Evolutionary conservation across 352 stramenopile genomes (phyloP), one percentile per base, ranked within the genome.

Genomic region (Thalassiosira ordinaria): DNA sequence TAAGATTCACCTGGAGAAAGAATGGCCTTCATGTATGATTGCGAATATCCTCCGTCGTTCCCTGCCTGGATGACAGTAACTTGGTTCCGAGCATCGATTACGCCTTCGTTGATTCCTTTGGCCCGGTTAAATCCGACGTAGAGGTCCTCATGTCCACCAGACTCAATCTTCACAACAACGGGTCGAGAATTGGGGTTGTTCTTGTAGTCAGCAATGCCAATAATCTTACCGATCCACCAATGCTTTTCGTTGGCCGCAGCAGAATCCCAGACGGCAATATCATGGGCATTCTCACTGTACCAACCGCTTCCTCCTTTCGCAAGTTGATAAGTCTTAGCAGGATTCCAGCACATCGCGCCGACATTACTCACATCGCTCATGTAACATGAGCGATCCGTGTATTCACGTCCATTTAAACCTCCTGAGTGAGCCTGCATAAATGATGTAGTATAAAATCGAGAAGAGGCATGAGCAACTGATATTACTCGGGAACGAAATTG

Each of bases 81-180:
- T 51, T 72, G 6, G 57, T 86, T 37, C 2, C 16, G n/a, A 31
- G 65, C 65, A 1, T 84, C 41, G 7, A 44, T 27, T 18, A 33
- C 68, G 0, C 77, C 59, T 20, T 11, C 31, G 57, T 88, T 90
- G 33, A 79, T 47, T 7, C 77, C 82, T 29, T 1, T 72, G 9
- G 64, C 63, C 14, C 77, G 59, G 67, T 90, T 90, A 57, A 85
- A 88, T 3, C 67, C 56, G 0, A 90, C 53, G 31, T 74, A 84
- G 6, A 78, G 61, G 35, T 83, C 74, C 6, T 44, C 51, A 1
- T 22, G n/a, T 16, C 0, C 46, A 13, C 65, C 67, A 9, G 60
- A 59, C 62, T 84, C 69, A 44, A 87, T n/a, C 33, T 78, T 81
- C 0, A 84, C 41, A 13, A 86, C 52, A 51, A 83, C 27, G 26